These are phyloP conservation scores for Oleoguttula mirabilis DNA, from an alignment of 495 filamentous ascomycete species.

Conservation along the genomic window DNA sequence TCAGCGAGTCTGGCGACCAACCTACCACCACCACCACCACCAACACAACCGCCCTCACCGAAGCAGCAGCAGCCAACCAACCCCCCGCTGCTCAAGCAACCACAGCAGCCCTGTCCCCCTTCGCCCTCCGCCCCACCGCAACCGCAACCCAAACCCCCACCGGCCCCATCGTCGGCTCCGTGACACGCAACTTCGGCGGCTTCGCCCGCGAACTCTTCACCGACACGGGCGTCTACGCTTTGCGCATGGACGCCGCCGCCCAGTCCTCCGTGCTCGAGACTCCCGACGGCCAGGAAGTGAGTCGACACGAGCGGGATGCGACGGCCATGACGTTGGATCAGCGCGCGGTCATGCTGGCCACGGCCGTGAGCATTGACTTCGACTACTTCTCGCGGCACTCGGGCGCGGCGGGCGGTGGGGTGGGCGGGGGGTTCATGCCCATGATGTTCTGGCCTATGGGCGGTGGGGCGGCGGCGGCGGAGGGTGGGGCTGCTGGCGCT, in stretches of 20 bases:
- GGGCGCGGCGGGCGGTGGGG: slow-evolving; percentile 31
- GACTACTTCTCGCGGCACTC: slow-evolving; percentile 60
- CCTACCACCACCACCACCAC: slow-evolving; percentile 41
- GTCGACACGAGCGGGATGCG: slow-evolving; percentile 13
- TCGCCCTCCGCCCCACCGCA: slow-evolving; percentile 43
- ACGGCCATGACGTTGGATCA: slow-evolving; percentile 58
- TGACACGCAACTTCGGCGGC: slow-evolving; percentile 56
- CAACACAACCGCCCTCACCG: slow-evolving; percentile 34
- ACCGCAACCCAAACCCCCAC: no score
- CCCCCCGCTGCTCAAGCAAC: slow-evolving; percentile 26
- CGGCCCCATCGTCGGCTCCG: slow-evolving; percentile 39
- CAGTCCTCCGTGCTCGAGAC: slow-evolving; percentile 8
- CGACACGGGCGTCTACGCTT: slow-evolving; percentile 57
- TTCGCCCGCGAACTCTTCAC: slow-evolving; percentile 64
- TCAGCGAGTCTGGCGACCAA: slow-evolving; percentile 35
- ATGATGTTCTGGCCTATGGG: slow-evolving; percentile 45
- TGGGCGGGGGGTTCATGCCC: slow-evolving; percentile 40
- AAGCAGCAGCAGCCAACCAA: slow-evolving; percentile 17
- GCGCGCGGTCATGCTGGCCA: slow-evolving; percentile 59
- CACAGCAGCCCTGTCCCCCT: slow-evolving; percentile 44
- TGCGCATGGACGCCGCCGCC: slow-evolving; percentile 49
- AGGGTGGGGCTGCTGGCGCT: slow-evolving; percentile 28
- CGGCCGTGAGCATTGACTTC: slow-evolving; percentile 58
- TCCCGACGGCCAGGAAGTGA: slow-evolving; percentile 10
- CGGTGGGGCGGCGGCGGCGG: slow-evolving; percentile 37